Percentiles rank a stretch among this genome's conserved stretches.
These are phyloP conservation scores for Deinandra increscens DNA, from an alignment of 129 eudicot species.

Conservation along the genomic window DNA sequence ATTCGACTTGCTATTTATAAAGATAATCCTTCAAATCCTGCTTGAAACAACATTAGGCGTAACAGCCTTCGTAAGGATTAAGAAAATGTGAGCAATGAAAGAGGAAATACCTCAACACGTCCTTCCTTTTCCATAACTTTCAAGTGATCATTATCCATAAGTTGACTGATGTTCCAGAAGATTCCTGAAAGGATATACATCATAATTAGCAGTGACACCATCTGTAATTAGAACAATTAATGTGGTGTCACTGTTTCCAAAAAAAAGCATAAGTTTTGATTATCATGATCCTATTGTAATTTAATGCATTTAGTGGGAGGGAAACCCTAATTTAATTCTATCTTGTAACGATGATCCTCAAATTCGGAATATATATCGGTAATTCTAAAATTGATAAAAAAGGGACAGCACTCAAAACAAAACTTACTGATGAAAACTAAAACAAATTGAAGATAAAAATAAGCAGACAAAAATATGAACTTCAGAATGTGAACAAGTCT, in stretches of 20 bases:
- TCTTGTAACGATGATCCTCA: constrained; percentile 6
- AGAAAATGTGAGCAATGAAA: constrained; percentile 4
- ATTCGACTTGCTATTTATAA: background rate
- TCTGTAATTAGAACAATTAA: constrained; percentile 13
- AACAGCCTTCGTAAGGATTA: background rate
- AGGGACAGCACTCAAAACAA: background rate
- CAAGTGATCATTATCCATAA: constrained; percentile 29
- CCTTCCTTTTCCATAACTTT: constrained; percentile 20
- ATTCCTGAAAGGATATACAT: constrained; percentile 25
- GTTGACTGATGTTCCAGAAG: constrained; percentile 20
- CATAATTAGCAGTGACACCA: constrained; percentile 9
- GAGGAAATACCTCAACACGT: constrained; percentile 28
- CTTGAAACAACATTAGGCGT: background rate
- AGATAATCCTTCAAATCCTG: background rate
- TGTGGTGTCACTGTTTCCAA: background rate
- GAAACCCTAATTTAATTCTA: background rate
- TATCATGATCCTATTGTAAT: constrained; percentile 7
- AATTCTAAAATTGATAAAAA: background rate
- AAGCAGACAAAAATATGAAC: constrained; percentile 13
- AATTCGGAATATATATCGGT: constrained; percentile 4
- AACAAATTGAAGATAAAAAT: background rate
- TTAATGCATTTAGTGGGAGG: background rate
- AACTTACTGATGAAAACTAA: background rate
- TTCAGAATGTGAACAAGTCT: constrained; percentile 2
- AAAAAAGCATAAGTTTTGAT: constrained; percentile 9